Base-by-base conservation (phyloP, 352 stramenopile genomes). In the Phytophthora pisi region DNA sequence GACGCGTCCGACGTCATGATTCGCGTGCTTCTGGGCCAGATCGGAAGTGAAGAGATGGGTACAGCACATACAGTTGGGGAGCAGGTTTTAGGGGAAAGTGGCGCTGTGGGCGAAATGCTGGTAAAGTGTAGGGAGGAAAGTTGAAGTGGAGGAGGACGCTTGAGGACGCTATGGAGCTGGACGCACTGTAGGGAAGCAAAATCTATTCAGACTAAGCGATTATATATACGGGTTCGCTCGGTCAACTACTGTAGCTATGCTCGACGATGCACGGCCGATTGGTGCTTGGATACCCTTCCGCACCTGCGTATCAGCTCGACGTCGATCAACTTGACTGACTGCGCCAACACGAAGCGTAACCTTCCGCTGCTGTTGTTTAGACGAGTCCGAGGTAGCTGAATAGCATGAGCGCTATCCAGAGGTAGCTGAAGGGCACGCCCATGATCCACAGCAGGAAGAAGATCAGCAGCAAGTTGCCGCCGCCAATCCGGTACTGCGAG, bases 391-490 rank as follows among this genome's bases (percentile, higher is more conserved):
- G 71, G 66, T 91, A 94, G 70, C 82, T 92, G 36, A 79, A 77
- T 30, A 91, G 62, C 84, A 94, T 92, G 40, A 94, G 78, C 30
- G 72, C 71, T 77, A 92, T 82, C 86, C 86, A 94, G 23, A 94
- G 72, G 46, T 92, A 94, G 40, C 70, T 90, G 61, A 92, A 82
- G 5, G 86, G 86, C 38, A 94, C 77, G 52, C 86, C 86, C 86
- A 94, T 89, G 60, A 92, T 83, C 84, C 84, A 94, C 3, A 94
- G 74, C 40, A 89, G 40, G 62, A 92, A 89, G 40, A 92, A 86
- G 24, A 94, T 76, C 10, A 94, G 72, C 69, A 94, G 54, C 43
- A 90, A 34, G 61, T 92, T 94, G 45, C 84, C 86, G 31, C 83
- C 86, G 30, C 84, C 82, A 43, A 94, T 88, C 24, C 76, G 82